These are phyloP conservation scores for Moesziomyces sp. DNA, from an alignment of 1,284 basidiomycete species.

Conservation along the genomic window DNA sequence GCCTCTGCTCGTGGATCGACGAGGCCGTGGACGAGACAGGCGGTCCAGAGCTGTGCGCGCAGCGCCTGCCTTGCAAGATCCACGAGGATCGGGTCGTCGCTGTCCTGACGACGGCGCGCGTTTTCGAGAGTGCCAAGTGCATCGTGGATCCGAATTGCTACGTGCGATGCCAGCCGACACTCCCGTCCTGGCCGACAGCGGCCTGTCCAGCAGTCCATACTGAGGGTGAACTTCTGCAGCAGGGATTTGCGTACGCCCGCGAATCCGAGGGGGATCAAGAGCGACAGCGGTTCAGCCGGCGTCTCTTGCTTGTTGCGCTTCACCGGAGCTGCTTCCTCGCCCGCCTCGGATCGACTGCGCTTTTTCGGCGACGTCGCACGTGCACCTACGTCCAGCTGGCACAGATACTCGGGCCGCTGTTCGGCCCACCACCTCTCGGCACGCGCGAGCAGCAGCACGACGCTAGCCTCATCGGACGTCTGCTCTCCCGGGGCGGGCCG, in stretches of 20 bases:
- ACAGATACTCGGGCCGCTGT: conserved; percentile 17
- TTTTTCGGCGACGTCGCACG: conserved; percentile 9
- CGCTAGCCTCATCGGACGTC: conserved; percentile 15
- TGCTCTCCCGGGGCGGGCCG: not conserved
- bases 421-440: conserved; percentile 49
- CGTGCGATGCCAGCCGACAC: conserved; percentile 1
- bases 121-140: conserved; percentile 20
- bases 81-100: conserved; percentile 26
- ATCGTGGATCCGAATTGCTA: conserved; percentile 25
- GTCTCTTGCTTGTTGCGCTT: not conserved
- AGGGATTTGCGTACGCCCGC: conserved; percentile 9
- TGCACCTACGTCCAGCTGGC: conserved; percentile 25
- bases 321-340: not conserved
- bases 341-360: not conserved
- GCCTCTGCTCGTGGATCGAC: conserved; percentile 11
- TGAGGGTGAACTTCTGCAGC: conserved; percentile 2
- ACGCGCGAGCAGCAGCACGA: conserved; percentile 43
- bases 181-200: not conserved
- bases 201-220: conserved; percentile 13
- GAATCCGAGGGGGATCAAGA: conserved; percentile 26
- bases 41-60: conserved; percentile 29
- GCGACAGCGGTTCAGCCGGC: conserved; percentile 4
- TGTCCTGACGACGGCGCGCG: not conserved
- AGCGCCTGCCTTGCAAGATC: conserved; percentile 35
- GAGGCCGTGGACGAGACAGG: conserved; percentile 28